Percentiles rank a stretch among this genome's conserved stretches.
Evolutionary conservation across 2,329 filamentous ascomycete genomes (phyloP).

Genomic region (Metarhizium humberi): DNA sequence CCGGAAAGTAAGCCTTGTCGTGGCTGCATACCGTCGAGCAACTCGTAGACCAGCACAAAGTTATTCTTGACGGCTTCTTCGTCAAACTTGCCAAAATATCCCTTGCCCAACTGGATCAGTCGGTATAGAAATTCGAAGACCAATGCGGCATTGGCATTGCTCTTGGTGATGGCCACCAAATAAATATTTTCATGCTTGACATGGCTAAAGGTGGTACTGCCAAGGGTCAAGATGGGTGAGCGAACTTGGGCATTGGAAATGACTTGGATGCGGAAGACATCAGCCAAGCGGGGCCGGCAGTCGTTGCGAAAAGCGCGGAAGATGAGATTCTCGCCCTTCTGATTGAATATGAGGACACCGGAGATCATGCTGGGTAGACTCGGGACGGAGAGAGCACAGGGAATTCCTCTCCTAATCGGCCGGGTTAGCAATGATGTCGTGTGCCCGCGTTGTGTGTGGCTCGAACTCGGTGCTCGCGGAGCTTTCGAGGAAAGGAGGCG

Average conservation of each 20-base stretch:
- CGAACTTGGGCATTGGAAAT: constrained; percentile 97
- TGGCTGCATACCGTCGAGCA: constrained; percentile 65
- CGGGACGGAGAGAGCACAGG: not conserved
- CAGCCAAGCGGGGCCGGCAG: constrained; percentile 91
- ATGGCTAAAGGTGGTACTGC: constrained; percentile 98
- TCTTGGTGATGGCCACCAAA: constrained; percentile 93
- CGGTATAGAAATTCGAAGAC: constrained; percentile 98
- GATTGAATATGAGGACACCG: constrained; percentile 96
- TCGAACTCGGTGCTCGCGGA: not conserved
- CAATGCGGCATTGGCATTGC: constrained; percentile 95
- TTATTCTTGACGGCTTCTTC: constrained; percentile 99
- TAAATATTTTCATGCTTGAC: constrained; percentile 99
- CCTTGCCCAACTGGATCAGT: constrained; percentile 78
- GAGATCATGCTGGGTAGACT: constrained; percentile 66
- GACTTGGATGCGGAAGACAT: constrained; percentile 99
- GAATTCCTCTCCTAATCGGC: not conserved
- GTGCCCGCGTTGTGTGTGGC: not conserved
- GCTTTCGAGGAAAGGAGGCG: constrained; percentile 1
- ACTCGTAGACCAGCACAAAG: constrained; percentile 96
- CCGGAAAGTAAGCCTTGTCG: not conserved
- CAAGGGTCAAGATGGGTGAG: constrained; percentile 92
- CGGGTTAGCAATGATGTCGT: not conserved
- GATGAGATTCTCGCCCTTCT: constrained; percentile 99
- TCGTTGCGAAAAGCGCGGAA: constrained; percentile 98
- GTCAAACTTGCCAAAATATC: constrained; percentile 98